phyloP scores from a whole-genome alignment of 257 asterid genomes.

The Paulownia fortunei region DNA sequence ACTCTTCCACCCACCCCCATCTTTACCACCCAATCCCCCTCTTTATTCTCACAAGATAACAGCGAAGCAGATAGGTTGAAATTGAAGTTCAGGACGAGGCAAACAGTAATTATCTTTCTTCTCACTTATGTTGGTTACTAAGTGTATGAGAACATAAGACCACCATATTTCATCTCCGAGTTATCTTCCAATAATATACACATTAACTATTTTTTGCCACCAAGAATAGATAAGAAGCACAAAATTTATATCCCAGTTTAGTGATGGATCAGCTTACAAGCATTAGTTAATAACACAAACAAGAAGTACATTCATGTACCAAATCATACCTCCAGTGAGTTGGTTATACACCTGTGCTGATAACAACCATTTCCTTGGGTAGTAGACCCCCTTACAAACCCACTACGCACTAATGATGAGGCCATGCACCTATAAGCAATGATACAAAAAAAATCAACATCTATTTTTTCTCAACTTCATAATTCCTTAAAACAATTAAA shows the following conservation, averaged over 20 bases:
- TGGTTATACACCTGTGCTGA: slow-evolving; percentile 71
- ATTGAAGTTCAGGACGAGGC: neutral
- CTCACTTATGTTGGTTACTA: neutral
- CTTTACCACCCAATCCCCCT: neutral
- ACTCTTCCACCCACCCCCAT: neutral
- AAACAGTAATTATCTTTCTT: neutral
- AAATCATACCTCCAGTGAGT: slow-evolving; percentile 64
- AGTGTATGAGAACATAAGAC: neutral
- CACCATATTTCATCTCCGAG: neutral
- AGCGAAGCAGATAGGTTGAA: neutral
- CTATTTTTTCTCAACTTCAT: slow-evolving; percentile 9
- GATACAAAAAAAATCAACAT: slow-evolving; percentile 11
- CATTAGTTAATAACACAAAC: neutral
- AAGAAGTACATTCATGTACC: neutral
- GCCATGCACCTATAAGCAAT: slow-evolving; percentile 69
- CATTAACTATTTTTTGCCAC: neutral
- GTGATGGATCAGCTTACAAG: neutral
- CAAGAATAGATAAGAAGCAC: neutral
- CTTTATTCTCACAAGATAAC: too few relatives aligned
- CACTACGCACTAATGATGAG: slow-evolving; percentile 76
- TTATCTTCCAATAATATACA: neutral
- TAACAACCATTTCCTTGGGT: slow-evolving; percentile 87
- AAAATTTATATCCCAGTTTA: neutral
- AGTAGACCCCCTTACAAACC: slow-evolving; percentile 82
- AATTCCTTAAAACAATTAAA: neutral